Base-by-base conservation (phyloP, 1,284 basidiomycete genomes). In the Pyrrhoderma lamaoense region DNA sequence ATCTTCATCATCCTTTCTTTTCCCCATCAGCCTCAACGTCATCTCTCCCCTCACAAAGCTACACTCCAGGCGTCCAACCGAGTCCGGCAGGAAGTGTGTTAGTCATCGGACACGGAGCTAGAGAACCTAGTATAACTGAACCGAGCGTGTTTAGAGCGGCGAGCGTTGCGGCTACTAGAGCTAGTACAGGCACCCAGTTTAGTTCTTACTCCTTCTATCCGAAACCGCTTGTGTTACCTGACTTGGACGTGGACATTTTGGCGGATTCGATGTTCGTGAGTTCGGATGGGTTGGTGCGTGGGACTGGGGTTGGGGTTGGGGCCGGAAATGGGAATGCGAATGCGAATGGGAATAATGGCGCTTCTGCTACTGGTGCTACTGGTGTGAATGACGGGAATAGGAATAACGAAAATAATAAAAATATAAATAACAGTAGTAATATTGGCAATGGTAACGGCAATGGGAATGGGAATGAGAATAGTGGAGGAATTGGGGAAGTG, bases 131-230 rank as follows among this genome's bases (percentile, higher is more conserved):
- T 22, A 52, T 56, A 25, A 45, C 42, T 2, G 54, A 56, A 19
- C 46, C 47, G 18, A 38, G 31, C 9, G 18, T 56, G 37, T 48
- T 44, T 43, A 23, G 42, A 8, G 54, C 54, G 18, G 54, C 54
- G 21, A 56, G 54, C 27, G 54, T 56, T 16, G 54, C 54, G 1
- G 54, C 54, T 31, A 56, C 54, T 45, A 45, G 54, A 11, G 54
- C 54, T 14, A 47, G 44, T 16, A 56, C 54, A 14, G 54, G 54
- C 14, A 49, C 40, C 16, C 21, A 38, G 47, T 56, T 37, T 37
- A 56, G 54, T 25, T 45, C 54, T 5, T 54, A 38, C 18, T 47
- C 34, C 16, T 50, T 49, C 35, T 56, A 56, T 25, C 54, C 54
- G 4, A 42, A 48, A 45, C 54, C 54, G 22, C 16, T 56, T 35